Evolutionary conservation across 257 asterid genomes (phyloP).

Genomic region (Nicotiana paniculata): DNA sequence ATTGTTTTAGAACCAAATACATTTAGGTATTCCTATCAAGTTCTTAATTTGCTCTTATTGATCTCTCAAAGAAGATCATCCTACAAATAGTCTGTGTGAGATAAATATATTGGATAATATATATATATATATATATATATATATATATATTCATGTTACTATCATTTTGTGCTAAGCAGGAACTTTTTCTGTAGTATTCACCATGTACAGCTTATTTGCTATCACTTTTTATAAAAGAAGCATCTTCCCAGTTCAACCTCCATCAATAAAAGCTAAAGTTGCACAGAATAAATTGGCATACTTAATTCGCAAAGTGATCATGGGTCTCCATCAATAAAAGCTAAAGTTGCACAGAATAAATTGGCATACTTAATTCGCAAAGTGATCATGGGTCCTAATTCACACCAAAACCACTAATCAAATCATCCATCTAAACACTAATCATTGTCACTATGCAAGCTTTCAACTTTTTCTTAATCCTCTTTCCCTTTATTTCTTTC

Average conservation of each 20-base stretch:
- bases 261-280: not conserved
- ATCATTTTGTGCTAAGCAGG: not conserved
- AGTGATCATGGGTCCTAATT: not conserved
- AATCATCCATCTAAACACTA: not conserved
- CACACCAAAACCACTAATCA: not conserved
- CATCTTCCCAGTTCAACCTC: not conserved
- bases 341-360: not conserved
- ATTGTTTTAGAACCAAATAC: not conserved
- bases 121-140: not conserved
- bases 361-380: not conserved
- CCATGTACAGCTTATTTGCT: not conserved
- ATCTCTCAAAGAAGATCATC: not conserved
- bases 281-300: not conserved
- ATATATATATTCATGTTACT: too few relatives aligned
- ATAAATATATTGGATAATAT: not conserved
- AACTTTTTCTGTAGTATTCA: not conserved
- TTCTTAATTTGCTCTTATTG: not conserved
- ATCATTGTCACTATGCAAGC: not conserved
- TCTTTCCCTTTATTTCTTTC: not conserved
- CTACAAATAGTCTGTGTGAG: not conserved
- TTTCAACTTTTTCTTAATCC: not conserved
- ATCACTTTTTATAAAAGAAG: not conserved
- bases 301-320: not conserved
- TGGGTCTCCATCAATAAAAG: not conserved
- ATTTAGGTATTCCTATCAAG: not conserved